Evolutionary conservation across 2,329 filamentous ascomycete species (phyloP).

Genomic region (Phyllosticta ampelicida): DNA sequence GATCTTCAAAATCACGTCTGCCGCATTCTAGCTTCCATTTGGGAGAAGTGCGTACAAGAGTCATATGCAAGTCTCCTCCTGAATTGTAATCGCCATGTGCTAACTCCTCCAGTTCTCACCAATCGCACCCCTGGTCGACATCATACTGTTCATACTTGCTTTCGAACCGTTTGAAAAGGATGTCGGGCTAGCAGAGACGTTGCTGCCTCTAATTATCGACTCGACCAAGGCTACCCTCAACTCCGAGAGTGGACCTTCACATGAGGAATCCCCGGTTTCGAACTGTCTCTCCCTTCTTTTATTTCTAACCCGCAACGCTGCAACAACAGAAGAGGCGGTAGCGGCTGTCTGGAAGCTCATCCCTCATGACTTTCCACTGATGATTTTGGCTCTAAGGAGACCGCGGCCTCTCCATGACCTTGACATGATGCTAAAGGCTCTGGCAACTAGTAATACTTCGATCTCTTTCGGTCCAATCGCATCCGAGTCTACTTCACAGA

Average conservation of each 20-base stretch:
- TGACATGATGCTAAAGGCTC: slow-evolving; percentile 51
- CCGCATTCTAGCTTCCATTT: slow-evolving; percentile 53
- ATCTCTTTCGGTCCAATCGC: slow-evolving; percentile 56
- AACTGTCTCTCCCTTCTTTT: slow-evolving; percentile 58
- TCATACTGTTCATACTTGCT: slow-evolving; percentile 54
- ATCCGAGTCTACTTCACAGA: slow-evolving; percentile 10
- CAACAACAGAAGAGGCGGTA: slow-evolving; percentile 29
- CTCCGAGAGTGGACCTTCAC: slow-evolving; percentile 19
- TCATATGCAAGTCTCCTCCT: slow-evolving; percentile 28
- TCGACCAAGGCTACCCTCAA: neutral
- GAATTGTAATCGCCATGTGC: slow-evolving; percentile 11
- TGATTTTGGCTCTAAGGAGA: slow-evolving; percentile 56
- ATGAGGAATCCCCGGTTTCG: slow-evolving; percentile 52
- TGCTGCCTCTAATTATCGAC: slow-evolving; percentile 36
- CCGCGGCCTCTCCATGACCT: slow-evolving; percentile 56
- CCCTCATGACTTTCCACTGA: slow-evolving; percentile 36
- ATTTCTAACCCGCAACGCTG: slow-evolving; percentile 49
- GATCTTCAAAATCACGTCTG: slow-evolving; percentile 54
- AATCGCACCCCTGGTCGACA: slow-evolving; percentile 53
- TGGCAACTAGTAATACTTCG: slow-evolving; percentile 55
- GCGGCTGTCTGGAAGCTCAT: slow-evolving; percentile 49
- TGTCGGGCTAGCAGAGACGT: slow-evolving; percentile 46
- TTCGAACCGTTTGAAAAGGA: slow-evolving; percentile 50
- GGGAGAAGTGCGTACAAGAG: slow-evolving; percentile 57
- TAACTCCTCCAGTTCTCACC: slow-evolving; percentile 43